phyloP scores from a whole-genome alignment of 768 basidiomycete species.

The Termitomyces sp. region DNA sequence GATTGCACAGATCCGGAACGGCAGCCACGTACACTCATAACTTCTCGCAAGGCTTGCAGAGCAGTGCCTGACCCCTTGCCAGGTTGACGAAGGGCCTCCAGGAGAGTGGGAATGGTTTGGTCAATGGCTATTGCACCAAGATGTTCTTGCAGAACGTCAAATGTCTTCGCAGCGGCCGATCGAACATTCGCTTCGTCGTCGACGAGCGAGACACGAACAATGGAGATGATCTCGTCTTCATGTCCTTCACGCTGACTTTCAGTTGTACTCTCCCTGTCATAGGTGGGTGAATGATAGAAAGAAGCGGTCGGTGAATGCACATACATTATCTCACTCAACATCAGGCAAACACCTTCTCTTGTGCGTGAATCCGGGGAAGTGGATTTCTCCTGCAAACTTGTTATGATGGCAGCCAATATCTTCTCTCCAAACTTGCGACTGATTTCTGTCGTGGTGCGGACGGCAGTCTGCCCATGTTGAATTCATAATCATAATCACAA shows the following conservation, averaged over 20 bases:
- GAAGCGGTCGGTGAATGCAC: slow-evolving; percentile 18
- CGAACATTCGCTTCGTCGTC: slow-evolving; percentile 86
- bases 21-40: slow-evolving; percentile 72
- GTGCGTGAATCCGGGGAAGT: slow-evolving; percentile 60
- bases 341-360: slow-evolving; percentile 81
- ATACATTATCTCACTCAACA: slow-evolving; percentile 86
- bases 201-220: slow-evolving; percentile 82
- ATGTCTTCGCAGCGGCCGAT: slow-evolving; percentile 79
- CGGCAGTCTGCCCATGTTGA: slow-evolving; percentile 64
- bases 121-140: slow-evolving; percentile 92
- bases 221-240: slow-evolving; percentile 82
- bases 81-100: slow-evolving; percentile 91
- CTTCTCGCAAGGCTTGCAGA: slow-evolving; percentile 86
- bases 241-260: slow-evolving; percentile 83
- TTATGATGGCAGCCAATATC: slow-evolving; percentile 79
- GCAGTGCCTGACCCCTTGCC: slow-evolving; percentile 95
- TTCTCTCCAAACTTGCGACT: slow-evolving; percentile 96
- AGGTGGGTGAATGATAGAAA: neutral
- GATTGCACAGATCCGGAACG: neutral
- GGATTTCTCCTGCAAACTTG: slow-evolving; percentile 67
- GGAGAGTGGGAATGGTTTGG: slow-evolving; percentile 90
- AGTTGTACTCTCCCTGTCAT: slow-evolving; percentile 70
- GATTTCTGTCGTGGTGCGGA: slow-evolving; percentile 80
- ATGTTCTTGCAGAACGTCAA: slow-evolving; percentile 91
- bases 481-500: neutral